Evolutionary conservation across 176 grass and related monocot genomes (phyloP), one percentile per base, ranked within the genome.

Genomic region (Avena sativa): DNA sequence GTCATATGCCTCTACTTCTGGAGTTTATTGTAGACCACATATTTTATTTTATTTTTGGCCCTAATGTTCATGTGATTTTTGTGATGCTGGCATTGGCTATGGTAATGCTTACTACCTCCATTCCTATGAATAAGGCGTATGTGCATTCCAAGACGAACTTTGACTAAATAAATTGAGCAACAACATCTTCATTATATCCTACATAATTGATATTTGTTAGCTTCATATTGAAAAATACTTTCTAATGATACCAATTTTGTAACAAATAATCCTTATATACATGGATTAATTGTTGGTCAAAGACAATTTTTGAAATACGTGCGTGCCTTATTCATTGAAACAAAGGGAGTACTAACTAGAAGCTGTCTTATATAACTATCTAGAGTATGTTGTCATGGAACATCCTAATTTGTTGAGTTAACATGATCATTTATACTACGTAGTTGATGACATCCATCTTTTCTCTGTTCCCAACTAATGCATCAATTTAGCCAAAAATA

Each of bases 1-100:
- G 57, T 81, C 21, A 78, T 56, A 36, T 56, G 32, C 30, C 36
- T 82, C 78, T 61, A 87, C 52, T 44, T 84, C 78, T 69, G 51
- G 26, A 38, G 5, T 79, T 28, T 50, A 44, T 87, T 69, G 51
- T 68, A 30, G 25, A 3, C 9, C 46, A 30, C 52, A 30, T 48
- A 9, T 36, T 85, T 60, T 70, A 70, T 34, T 55, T 6, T 70
- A 26, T 53, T 81, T 58, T 49, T 78, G 7, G n/a, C 58, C 65
- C 55, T 72, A 72, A 50, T n/a, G 26, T 43, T 32, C 48, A 49
- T 79, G 65, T 16, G 70, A 67, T 61, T 36, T 12, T 32, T 62
- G 12, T n/a, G 36, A 58, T 57, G 1, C 83, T 14, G 23, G 75
- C 71, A 32, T 43, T 64, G 28, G 6, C 49, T 78, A 78, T 50